A percentile compares a stretch with the other conserved stretches of the same genome.
Evolutionary conservation across 352 stramenopile species (phyloP).

Genomic region (Thalassiosira hispida): DNA sequence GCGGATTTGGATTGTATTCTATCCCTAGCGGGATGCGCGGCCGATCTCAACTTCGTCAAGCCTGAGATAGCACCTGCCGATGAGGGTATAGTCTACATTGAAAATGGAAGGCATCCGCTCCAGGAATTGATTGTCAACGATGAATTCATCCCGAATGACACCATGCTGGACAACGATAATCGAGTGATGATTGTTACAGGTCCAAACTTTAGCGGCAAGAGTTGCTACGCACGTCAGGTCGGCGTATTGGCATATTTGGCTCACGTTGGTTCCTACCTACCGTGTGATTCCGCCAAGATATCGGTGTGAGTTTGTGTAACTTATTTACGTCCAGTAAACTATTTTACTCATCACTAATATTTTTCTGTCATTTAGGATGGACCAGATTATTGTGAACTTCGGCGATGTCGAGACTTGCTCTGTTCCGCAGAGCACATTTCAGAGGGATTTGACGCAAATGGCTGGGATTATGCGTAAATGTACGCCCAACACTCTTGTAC

Average conservation of each 20-base stretch:
- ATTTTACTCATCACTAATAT: too few species aligned
- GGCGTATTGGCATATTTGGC: slow-evolving; percentile 82
- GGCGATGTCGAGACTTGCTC: slow-evolving; percentile 80
- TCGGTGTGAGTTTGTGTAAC: too few species aligned
- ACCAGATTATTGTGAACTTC: slow-evolving; percentile 83
- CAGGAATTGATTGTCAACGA: slow-evolving; percentile 82
- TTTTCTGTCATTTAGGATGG: too few species aligned
- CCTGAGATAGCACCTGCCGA: slow-evolving; percentile 62
- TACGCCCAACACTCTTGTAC: slow-evolving; percentile 71
- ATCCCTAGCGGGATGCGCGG: slow-evolving; percentile 69
- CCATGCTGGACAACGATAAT: slow-evolving; percentile 59
- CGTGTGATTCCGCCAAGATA: slow-evolving; percentile 75
- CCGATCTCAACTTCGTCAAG: slow-evolving; percentile 77
- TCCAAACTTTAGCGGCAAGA: slow-evolving; percentile 83
- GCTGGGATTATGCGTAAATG: slow-evolving; percentile 69
- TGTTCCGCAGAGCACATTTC: slow-evolving; percentile 84
- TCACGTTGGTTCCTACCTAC: slow-evolving; percentile 82
- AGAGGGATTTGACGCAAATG: slow-evolving; percentile 85
- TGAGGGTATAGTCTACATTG: slow-evolving; percentile 68
- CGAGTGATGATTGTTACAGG: slow-evolving; percentile 78
- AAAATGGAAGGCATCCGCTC: slow-evolving; percentile 80
- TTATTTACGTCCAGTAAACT: too few species aligned
- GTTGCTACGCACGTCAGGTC: slow-evolving; percentile 80
- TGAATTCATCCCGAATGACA: slow-evolving; percentile 81
- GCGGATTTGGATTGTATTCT: slow-evolving; percentile 82